Percentiles rank a stretch among this genome's conserved stretches.
Evolutionary conservation across 495 filamentous ascomycete genomes (phyloP).

Genomic region (Trichoderma asperelloides): DNA sequence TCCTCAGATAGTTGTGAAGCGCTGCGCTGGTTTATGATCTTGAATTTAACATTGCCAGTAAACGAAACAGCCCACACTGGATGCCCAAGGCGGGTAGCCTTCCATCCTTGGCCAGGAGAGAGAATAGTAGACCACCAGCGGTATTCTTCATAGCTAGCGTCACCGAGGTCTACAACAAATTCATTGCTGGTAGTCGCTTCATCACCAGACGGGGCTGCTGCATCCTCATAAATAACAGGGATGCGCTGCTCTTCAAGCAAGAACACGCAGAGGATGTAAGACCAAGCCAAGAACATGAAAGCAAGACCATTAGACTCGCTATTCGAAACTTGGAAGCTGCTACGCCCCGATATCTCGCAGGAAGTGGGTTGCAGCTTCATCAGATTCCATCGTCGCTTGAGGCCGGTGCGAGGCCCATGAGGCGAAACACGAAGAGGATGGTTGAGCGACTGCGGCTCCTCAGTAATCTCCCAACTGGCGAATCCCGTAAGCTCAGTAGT

Average conservation of each 20-base stretch:
- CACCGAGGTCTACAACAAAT: neutral
- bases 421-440: neutral
- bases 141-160: neutral
- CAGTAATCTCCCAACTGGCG: neutral
- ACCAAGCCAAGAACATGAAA: neutral
- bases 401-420: neutral
- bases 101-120: neutral
- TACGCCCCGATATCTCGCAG: neutral
- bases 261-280: neutral
- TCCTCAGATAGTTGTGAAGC: neutral
- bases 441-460: neutral
- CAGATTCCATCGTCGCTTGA: neutral
- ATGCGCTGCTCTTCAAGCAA: neutral
- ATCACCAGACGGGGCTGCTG: neutral
- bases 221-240: neutral
- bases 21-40: neutral
- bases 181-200: neutral
- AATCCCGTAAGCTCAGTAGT: neutral
- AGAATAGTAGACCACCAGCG: conserved; percentile 1
- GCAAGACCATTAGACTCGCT: neutral
- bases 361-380: neutral
- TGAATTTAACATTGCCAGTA: neutral
- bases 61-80: neutral
- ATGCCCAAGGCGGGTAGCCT: neutral
- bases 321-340: neutral